Conservation (phyloP, 257 asterid genomes). For the Nicotiana tabacum region DNA sequence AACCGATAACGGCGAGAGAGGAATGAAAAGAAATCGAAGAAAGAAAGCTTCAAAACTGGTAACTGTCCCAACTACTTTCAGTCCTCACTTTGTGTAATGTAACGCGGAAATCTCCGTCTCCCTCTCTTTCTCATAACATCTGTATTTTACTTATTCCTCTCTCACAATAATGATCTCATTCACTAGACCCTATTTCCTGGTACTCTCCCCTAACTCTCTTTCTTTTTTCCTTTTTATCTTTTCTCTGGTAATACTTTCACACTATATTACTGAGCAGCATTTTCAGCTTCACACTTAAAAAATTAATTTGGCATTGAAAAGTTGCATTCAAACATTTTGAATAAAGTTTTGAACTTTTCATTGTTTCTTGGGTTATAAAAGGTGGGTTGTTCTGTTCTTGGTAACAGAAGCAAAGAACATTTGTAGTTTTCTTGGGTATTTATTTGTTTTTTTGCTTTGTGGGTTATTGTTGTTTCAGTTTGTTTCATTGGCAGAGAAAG, state of each 20-base stretch:
- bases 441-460: neutral
- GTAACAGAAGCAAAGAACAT: neutral
- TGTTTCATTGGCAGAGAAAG: constrained; percentile 49
- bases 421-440: neutral
- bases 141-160: constrained; percentile 13
- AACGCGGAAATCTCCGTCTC: constrained; percentile 31
- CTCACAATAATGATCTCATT: constrained; percentile 33
- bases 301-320: neutral
- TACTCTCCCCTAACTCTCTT: neutral
- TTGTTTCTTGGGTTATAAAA: constrained; percentile 24
- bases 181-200: constrained; percentile 29
- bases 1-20: neutral
- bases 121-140: constrained; percentile 34
- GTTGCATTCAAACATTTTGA: neutral
- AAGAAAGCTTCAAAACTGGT: constrained; percentile 18
- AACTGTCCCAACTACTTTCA: constrained; percentile 24
- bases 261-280: neutral
- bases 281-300: constrained; percentile 1
- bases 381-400: constrained; percentile 3
- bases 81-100: neutral
- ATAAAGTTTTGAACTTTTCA: neutral
- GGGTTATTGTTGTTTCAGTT: constrained; percentile 25
- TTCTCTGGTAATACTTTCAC: neutral
- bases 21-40: constrained; percentile 5
- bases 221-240: neutral